A percentile compares a stretch with the other conserved stretches of the same genome.
phyloP scores from a whole-genome alignment of 1,284 basidiomycete genomes.

The Trametes polyzona region DNA sequence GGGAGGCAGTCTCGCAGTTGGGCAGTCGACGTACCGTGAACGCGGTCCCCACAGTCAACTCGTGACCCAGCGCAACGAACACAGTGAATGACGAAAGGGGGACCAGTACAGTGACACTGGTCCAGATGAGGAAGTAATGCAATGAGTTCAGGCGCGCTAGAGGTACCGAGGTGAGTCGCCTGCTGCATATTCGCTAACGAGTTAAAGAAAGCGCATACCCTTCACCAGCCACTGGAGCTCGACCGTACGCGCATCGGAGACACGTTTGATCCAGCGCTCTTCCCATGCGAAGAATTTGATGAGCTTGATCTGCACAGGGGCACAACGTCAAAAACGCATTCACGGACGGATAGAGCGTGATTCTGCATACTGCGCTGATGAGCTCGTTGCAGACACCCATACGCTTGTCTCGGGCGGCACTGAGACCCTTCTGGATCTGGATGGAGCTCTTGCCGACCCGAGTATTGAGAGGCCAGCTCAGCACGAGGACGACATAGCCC shows the following conservation, averaged over 20 bases:
- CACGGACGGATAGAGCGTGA: background rate
- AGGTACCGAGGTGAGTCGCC: background rate
- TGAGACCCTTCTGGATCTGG: slow-evolving; percentile 73
- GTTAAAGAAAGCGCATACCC: background rate
- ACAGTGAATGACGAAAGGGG: slow-evolving; percentile 70
- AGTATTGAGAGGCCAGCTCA: slow-evolving; percentile 79
- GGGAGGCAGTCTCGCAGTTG: slow-evolving; percentile 11
- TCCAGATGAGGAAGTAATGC: slow-evolving; percentile 68
- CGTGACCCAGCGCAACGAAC: slow-evolving; percentile 65
- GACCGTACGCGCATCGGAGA: slow-evolving; percentile 56
- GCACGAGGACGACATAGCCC: slow-evolving; percentile 75
- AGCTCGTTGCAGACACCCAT: slow-evolving; percentile 89
- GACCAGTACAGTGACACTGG: slow-evolving; percentile 68
- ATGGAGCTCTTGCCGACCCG: slow-evolving; percentile 63
- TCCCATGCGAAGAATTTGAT: slow-evolving; percentile 92
- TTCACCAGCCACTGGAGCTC: slow-evolving; percentile 78
- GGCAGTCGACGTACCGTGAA: slow-evolving; percentile 71
- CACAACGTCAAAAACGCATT: too few species aligned
- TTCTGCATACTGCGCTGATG: slow-evolving; percentile 60
- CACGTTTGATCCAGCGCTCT: slow-evolving; percentile 68
- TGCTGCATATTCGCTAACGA: background rate
- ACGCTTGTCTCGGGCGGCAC: slow-evolving; percentile 79
- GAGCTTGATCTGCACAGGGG: slow-evolving; percentile 76
- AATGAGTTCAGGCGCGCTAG: slow-evolving; percentile 67
- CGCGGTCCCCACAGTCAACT: slow-evolving; percentile 67